Conservation (phyloP, 768 basidiomycete species). For the Tricholoma sp. region DNA sequence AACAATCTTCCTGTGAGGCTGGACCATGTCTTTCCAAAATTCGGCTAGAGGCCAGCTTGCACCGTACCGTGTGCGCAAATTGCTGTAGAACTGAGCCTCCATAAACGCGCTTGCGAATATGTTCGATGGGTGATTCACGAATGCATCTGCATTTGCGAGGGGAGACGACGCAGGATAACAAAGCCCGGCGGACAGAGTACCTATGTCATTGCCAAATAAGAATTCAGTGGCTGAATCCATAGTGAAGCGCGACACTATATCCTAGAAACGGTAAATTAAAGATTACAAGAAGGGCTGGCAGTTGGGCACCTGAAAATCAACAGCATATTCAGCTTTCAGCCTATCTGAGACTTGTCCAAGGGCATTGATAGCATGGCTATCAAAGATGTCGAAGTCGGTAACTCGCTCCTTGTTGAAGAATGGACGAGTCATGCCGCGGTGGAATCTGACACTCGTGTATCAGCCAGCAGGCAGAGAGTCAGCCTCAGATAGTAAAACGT, state of each 20-base stretch:
- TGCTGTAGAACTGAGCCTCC: constrained; percentile 32
- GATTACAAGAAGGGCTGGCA: not conserved
- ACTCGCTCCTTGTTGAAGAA: constrained; percentile 55
- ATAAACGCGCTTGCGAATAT: constrained; percentile 46
- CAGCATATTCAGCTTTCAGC: constrained; percentile 38
- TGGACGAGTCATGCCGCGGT: constrained; percentile 55
- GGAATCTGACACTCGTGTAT: constrained; percentile 34
- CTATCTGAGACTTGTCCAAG: constrained; percentile 39
- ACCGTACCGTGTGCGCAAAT: constrained; percentile 34
- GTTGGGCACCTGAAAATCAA: constrained; percentile 49
- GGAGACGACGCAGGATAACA: constrained; percentile 37
- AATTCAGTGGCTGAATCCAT: constrained; percentile 63
- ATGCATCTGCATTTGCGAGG: constrained; percentile 20
- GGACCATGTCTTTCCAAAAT: constrained; percentile 44
- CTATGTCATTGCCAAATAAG: constrained; percentile 50
- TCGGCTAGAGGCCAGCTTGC: constrained; percentile 46
- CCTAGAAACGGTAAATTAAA: constrained; percentile 18
- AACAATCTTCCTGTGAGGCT: constrained; percentile 40
- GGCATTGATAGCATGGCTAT: constrained; percentile 42
- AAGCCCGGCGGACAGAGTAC: constrained; percentile 43
- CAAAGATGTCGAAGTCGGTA: constrained; percentile 51
- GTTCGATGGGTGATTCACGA: constrained; percentile 30
- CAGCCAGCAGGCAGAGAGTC: not conserved
- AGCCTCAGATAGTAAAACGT: not conserved
- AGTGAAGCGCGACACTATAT: constrained; percentile 47